These are phyloP conservation scores for Kwoniella dejecticola DNA, from an alignment of 768 basidiomycete genomes.

Conservation along the genomic window DNA sequence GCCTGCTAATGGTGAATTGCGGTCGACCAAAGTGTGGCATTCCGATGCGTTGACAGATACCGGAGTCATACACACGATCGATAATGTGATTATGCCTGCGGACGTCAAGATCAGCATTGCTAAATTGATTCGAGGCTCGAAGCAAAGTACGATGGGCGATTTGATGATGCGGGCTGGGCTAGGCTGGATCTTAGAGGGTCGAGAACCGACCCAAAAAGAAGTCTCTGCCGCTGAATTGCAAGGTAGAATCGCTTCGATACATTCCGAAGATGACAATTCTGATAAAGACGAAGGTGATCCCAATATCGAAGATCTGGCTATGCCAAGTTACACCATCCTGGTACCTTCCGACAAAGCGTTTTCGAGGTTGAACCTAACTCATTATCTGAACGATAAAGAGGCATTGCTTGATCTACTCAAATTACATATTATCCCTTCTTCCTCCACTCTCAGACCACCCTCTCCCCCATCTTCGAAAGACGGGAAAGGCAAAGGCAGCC, in stretches of 20 bases:
- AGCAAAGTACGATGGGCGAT: conserved; percentile 83
- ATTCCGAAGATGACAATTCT: background rate
- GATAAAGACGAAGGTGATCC: conserved; percentile 17
- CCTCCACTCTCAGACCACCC: conserved; percentile 10
- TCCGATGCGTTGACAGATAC: conserved; percentile 72
- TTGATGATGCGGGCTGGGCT: conserved; percentile 81
- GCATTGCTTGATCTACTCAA: conserved; percentile 53
- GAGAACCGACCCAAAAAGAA: conserved; percentile 41
- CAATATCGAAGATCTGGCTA: conserved; percentile 29
- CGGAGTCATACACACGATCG: conserved; percentile 85
- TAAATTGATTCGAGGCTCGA: conserved; percentile 87
- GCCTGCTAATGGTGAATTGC: conserved; percentile 56
- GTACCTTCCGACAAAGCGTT: conserved; percentile 93
- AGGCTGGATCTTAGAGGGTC: conserved; percentile 85
- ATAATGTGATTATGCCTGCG: conserved; percentile 68
- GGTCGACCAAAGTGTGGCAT: conserved; percentile 47
- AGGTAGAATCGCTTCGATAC: conserved; percentile 12
- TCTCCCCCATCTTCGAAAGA: too few species aligned
- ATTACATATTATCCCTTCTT: conserved; percentile 56
- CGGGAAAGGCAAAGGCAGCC: conserved; percentile 9
- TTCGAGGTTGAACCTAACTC: conserved; percentile 78
- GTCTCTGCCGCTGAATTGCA: conserved; percentile 20
- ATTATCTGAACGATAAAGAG: conserved; percentile 47
- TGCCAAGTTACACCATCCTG: conserved; percentile 75
- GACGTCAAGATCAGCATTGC: conserved; percentile 80